phyloP scores from a whole-genome alignment of 2,329 filamentous ascomycete genomes.

The Microdochium bolleyi region DNA sequence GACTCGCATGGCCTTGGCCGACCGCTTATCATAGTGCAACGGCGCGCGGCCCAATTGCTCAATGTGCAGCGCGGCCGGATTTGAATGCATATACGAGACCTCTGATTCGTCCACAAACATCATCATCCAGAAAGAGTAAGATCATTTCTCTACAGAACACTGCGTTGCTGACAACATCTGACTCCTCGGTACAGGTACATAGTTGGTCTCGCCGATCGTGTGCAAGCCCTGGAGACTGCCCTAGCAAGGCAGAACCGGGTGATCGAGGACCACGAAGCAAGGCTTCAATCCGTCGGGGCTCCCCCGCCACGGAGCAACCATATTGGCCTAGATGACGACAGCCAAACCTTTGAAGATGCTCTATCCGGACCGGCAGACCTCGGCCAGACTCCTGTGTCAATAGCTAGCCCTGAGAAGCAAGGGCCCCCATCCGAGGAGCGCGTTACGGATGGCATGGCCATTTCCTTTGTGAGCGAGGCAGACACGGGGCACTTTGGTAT shows the following conservation, averaged over 20 bases:
- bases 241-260: not conserved
- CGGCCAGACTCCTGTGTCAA: not conserved
- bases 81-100: slow-evolving; percentile 32
- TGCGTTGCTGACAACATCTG: not conserved
- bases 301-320: too few relatives aligned
- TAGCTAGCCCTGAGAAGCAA: not conserved
- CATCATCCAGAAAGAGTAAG: slow-evolving; percentile 29
- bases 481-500: not conserved
- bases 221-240: not conserved
- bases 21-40: slow-evolving; percentile 24
- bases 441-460: not conserved
- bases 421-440: not conserved
- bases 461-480: not conserved
- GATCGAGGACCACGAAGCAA: not conserved
- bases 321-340: not conserved
- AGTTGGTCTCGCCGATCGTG: not conserved
- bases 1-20: not conserved
- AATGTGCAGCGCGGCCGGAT: slow-evolving; percentile 28
- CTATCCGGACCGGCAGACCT: not conserved
- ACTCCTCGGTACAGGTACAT: not conserved
- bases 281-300: not conserved
- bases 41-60: slow-evolving; percentile 31
- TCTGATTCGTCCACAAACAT: slow-evolving; percentile 24
- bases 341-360: not conserved
- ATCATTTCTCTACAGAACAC: slow-evolving; percentile 1